A percentile compares a stretch with the other conserved stretches of the same genome.
phyloP scores from a whole-genome alignment of 768 basidiomycete genomes.

The Tricholoma sp. region DNA sequence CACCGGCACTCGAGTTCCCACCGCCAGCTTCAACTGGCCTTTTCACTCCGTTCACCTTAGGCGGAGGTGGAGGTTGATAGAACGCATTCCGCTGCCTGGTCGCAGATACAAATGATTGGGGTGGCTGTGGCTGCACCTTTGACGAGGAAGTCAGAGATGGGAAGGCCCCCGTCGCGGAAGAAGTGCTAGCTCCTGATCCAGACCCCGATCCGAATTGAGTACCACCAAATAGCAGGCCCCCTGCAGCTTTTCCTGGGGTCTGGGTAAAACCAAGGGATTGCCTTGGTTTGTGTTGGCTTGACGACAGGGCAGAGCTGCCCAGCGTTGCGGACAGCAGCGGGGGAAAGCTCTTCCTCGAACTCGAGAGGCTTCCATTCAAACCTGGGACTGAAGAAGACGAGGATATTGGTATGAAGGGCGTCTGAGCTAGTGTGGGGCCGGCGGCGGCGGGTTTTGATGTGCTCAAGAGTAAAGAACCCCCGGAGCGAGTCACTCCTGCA shows the following conservation, averaged over 20 bases:
- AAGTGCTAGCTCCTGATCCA: constrained; percentile 4
- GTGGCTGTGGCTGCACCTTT: constrained; percentile 31
- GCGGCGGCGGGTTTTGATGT: constrained; percentile 7
- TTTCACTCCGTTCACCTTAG: constrained; percentile 26
- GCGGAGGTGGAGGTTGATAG: constrained; percentile 41
- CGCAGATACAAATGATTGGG: constrained; percentile 21
- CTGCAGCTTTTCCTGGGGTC: neutral
- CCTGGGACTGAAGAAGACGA: neutral
- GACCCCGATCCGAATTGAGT: neutral
- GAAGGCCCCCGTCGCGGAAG: neutral
- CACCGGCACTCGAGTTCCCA: neutral
- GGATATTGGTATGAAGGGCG: constrained; percentile 11
- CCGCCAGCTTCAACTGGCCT: constrained; percentile 21
- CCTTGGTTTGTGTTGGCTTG: neutral
- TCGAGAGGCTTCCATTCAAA: constrained; percentile 7
- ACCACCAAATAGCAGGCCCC: neutral
- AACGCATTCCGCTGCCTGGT: constrained; percentile 60
- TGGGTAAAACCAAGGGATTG: neutral
- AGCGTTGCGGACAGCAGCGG: constrained; percentile 3
- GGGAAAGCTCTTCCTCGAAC: constrained; percentile 27
- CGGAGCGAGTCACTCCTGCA: constrained; percentile 32
- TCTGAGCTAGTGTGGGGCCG: neutral
- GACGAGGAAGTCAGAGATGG: neutral
- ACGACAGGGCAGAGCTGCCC: constrained; percentile 1
- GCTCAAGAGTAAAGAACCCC: constrained; percentile 15